Conservation (phyloP, 2,329 filamentous ascomycete species). For the Mycocentrospora acerina region DNA sequence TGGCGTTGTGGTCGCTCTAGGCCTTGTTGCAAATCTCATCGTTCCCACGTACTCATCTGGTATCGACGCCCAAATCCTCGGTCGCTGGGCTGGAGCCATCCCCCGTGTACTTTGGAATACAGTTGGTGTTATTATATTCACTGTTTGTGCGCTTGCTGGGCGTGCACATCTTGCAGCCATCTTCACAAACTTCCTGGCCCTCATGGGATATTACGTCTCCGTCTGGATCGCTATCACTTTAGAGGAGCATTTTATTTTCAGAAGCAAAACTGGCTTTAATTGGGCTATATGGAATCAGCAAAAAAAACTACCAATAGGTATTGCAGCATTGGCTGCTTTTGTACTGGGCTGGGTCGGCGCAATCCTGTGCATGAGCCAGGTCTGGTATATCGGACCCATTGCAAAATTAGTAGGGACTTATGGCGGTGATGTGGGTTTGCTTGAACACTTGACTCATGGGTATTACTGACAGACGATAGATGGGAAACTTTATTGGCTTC, state of each 20-base stretch:
- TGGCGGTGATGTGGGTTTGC: constrained; percentile 56
- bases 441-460: neutral
- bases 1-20: constrained; percentile 64
- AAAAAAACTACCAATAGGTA: constrained; percentile 60
- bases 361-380: constrained; percentile 68
- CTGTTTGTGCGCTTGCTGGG: constrained; percentile 65
- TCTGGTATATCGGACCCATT: constrained; percentile 68
- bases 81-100: constrained; percentile 57
- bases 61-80: constrained; percentile 69
- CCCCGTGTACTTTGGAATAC: constrained; percentile 68
- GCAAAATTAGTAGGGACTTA: constrained; percentile 59
- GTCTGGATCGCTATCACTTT: constrained; percentile 65
- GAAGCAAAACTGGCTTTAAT: constrained; percentile 54
- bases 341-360: constrained; percentile 66
- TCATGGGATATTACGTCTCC: constrained; percentile 71
- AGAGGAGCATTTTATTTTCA: constrained; percentile 65
- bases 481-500: constrained; percentile 63
- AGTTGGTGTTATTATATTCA: constrained; percentile 62
- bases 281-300: constrained; percentile 64
- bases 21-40: constrained; percentile 66
- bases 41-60: constrained; percentile 63
- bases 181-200: constrained; percentile 68
- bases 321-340: constrained; percentile 63
- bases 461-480: constrained; percentile 30
- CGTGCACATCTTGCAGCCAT: constrained; percentile 62